Evolutionary conservation across 1,139 yeast species (phyloP).

Genomic region (Saccharomyces hybrid): DNA sequence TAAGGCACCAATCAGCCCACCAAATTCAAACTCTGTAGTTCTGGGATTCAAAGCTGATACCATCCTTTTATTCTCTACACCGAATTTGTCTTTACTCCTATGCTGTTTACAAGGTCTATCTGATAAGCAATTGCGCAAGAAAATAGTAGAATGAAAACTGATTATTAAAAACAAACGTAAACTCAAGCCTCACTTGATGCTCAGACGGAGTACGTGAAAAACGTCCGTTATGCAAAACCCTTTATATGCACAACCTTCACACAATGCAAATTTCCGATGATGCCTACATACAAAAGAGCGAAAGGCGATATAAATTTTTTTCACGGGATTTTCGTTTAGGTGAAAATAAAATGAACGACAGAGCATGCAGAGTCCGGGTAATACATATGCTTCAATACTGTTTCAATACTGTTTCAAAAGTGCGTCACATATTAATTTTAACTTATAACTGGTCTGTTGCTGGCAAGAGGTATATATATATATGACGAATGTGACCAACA

Average conservation of each 20-base stretch:
- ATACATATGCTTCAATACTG: not conserved
- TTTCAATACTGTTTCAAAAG: not conserved
- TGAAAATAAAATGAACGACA: not conserved
- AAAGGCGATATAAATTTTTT: constrained; percentile 1
- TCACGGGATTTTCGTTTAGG: not conserved
- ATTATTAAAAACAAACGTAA: not conserved
- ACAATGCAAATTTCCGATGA: not conserved
- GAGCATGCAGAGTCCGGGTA: not conserved
- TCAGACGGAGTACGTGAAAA: not conserved
- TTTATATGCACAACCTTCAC: not conserved
- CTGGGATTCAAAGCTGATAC: constrained; percentile 49
- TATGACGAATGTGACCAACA: not conserved
- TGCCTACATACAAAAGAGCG: not conserved
- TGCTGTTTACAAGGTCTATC: not conserved
- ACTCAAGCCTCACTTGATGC: not conserved
- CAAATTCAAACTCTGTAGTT: constrained; percentile 66
- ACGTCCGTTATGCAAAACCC: not conserved
- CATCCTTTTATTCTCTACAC: not conserved
- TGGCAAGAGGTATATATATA: not conserved
- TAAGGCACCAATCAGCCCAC: constrained; percentile 68
- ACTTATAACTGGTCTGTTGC: not conserved
- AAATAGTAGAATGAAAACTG: not conserved
- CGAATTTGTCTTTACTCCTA: not conserved
- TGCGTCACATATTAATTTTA: not conserved
- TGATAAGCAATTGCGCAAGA: not conserved